Conservation (phyloP, 176 grass and related monocot genomes). For the Puccinellia tenuiflora region DNA sequence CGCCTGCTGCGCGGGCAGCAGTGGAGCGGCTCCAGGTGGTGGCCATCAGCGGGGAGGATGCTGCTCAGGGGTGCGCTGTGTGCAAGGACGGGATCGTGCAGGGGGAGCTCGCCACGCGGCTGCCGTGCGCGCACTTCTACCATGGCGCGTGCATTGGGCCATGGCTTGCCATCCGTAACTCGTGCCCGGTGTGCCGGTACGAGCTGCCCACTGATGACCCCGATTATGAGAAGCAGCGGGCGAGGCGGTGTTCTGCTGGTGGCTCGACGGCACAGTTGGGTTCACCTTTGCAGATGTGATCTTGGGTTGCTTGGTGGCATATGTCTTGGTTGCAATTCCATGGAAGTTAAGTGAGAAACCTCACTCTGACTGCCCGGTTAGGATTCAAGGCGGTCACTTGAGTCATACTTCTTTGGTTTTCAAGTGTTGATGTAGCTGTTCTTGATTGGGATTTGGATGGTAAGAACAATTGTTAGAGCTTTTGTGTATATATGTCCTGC, state of each 20-base stretch:
- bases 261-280: background rate
- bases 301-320: constrained; percentile 13
- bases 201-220: constrained; percentile 77
- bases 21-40: constrained; percentile 54
- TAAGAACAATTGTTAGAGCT: constrained; percentile 28
- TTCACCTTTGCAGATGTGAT: constrained; percentile 17
- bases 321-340: constrained; percentile 11
- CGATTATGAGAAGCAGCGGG: constrained; percentile 54
- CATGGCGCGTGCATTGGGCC: constrained; percentile 55
- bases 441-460: background rate
- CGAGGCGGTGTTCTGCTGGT: background rate
- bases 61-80: constrained; percentile 32
- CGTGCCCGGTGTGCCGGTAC: constrained; percentile 61
- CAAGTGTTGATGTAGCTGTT: too few species aligned
- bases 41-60: constrained; percentile 23
- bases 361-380: too few species aligned
- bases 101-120: constrained; percentile 44
- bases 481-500: constrained; percentile 31
- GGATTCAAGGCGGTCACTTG: too few species aligned
- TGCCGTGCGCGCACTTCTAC: constrained; percentile 64
- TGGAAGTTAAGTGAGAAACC: too few species aligned
- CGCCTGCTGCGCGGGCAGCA: constrained; percentile 44
- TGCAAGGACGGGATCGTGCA: constrained; percentile 62
- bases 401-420: too few species aligned
- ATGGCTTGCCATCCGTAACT: constrained; percentile 63